These are phyloP conservation scores for Metschnikowia kofuensis DNA, from an alignment of 805 yeast species.

Conservation along the genomic window DNA sequence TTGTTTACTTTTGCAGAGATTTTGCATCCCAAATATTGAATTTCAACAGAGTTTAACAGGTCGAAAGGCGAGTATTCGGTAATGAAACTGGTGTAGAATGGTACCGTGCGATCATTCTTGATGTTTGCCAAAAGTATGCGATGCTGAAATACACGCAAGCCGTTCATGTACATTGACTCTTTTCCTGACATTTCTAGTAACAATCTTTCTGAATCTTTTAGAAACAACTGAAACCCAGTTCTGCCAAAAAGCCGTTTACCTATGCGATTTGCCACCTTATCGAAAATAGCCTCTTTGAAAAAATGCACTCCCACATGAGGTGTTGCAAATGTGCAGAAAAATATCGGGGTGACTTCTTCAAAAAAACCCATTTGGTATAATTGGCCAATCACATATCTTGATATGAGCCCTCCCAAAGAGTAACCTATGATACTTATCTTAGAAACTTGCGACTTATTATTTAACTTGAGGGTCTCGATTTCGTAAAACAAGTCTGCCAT, in stretches of 20 bases:
- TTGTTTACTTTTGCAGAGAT: slow-evolving; percentile 41
- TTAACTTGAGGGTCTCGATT: slow-evolving; percentile 35
- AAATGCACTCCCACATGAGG: slow-evolving; percentile 62
- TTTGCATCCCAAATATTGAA: slow-evolving; percentile 46
- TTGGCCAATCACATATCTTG: slow-evolving; percentile 78
- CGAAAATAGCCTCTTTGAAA: slow-evolving; percentile 32
- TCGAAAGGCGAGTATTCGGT: slow-evolving; percentile 74
- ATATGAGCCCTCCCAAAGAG: slow-evolving; percentile 83
- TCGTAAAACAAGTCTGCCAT: slow-evolving; percentile 38
- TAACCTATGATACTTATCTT: slow-evolving; percentile 81
- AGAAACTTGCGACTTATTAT: slow-evolving; percentile 40
- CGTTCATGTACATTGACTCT: slow-evolving; percentile 47
- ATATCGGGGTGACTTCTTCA: slow-evolving; percentile 51
- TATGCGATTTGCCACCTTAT: slow-evolving; percentile 28
- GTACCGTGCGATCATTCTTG: slow-evolving; percentile 80
- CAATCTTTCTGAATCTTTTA: slow-evolving; percentile 40
- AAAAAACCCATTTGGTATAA: slow-evolving; percentile 52
- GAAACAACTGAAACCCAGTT: slow-evolving; percentile 35
- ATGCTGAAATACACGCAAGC: slow-evolving; percentile 54
- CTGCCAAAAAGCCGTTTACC: slow-evolving; percentile 37
- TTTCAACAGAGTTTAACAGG: slow-evolving; percentile 44
- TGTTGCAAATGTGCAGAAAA: slow-evolving; percentile 49
- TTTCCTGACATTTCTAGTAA: slow-evolving; percentile 56
- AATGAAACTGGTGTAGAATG: slow-evolving; percentile 80
- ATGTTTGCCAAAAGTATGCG: slow-evolving; percentile 69